A percentile compares a stretch with the other conserved stretches of the same genome.
These are phyloP conservation scores for Ophidiomyces ophidiicola DNA, from an alignment of 2,329 filamentous ascomycete genomes.

Conservation along the genomic window DNA sequence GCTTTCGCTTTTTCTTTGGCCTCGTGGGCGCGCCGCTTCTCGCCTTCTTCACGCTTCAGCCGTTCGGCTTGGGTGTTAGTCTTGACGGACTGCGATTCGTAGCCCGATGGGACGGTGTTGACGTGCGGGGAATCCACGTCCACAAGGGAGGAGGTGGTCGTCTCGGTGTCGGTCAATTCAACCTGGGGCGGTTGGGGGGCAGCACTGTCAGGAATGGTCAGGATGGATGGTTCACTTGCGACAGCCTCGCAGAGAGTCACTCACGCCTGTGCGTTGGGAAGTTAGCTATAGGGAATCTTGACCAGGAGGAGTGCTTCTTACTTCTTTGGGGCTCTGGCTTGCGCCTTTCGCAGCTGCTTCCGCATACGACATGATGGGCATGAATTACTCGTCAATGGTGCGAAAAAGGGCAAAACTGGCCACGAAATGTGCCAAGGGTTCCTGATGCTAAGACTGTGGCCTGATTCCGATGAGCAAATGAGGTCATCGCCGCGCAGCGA, in stretches of 20 bases:
- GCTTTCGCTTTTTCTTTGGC: slow-evolving; percentile 26
- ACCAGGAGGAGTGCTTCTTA: slow-evolving; percentile 21
- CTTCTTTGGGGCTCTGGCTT: slow-evolving; percentile 38
- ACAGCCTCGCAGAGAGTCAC: slow-evolving; percentile 14
- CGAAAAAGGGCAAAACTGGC: neutral
- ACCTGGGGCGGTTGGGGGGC: slow-evolving; percentile 31
- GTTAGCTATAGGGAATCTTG: neutral
- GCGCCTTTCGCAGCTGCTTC: slow-evolving; percentile 37
- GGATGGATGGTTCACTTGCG: neutral
- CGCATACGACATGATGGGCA: slow-evolving; percentile 37
- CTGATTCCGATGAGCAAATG: no score
- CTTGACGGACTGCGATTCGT: slow-evolving; percentile 32
- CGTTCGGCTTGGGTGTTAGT: slow-evolving; percentile 37
- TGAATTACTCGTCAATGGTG: neutral
- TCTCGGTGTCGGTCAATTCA: slow-evolving; percentile 31
- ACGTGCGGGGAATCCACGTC: slow-evolving; percentile 39
- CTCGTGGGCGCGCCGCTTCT: slow-evolving; percentile 19
- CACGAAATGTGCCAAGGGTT: neutral
- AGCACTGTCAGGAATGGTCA: slow-evolving; percentile 23
- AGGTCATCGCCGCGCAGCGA: no score
- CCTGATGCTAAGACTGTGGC: no score
- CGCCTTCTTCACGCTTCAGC: slow-evolving; percentile 31
- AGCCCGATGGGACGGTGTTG: slow-evolving; percentile 31
- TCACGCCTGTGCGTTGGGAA: slow-evolving; percentile 25
- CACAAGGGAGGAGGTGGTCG: slow-evolving; percentile 31